Conservation (phyloP, 2,329 filamentous ascomycete genomes). For the Aspergillus neotritici region DNA sequence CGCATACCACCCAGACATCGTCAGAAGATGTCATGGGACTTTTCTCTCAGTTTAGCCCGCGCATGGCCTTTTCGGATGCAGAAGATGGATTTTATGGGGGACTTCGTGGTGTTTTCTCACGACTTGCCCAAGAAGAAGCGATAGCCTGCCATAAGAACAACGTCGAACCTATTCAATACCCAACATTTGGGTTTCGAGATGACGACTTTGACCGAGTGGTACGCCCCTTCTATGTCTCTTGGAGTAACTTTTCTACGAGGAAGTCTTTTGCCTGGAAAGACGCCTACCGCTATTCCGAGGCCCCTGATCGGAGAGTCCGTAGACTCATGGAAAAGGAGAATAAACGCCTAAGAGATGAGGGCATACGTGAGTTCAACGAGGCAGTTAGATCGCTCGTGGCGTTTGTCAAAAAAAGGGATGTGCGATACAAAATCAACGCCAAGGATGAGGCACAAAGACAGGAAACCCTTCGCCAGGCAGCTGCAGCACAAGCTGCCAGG, state of each 20-base stretch:
- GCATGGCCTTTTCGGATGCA: constrained; percentile 72
- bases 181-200: constrained; percentile 71
- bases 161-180: constrained; percentile 60
- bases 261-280: constrained; percentile 92
- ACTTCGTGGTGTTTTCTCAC: constrained; percentile 69
- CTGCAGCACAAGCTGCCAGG: constrained; percentile 76
- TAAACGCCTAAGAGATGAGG: constrained; percentile 73
- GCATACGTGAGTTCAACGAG: constrained; percentile 83
- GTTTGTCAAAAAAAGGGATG: constrained; percentile 88
- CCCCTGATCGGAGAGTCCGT: constrained; percentile 75
- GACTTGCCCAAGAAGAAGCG: constrained; percentile 73
- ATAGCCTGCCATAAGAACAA: constrained; percentile 66
- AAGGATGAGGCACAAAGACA: constrained; percentile 78
- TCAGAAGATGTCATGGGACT: constrained; percentile 71
- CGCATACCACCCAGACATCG: constrained; percentile 68
- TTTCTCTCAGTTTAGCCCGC: constrained; percentile 73
- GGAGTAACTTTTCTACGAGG: constrained; percentile 74
- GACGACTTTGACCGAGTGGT: constrained; percentile 73
- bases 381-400: constrained; percentile 78
- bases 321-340: constrained; percentile 95
- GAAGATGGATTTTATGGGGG: constrained; percentile 80
- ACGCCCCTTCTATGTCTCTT: constrained; percentile 72
- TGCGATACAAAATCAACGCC: constrained; percentile 69
- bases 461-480: constrained; percentile 67
- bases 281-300: constrained; percentile 73